Base-by-base conservation (phyloP, 306 rosid species). In the Trifolium dubium region DNA sequence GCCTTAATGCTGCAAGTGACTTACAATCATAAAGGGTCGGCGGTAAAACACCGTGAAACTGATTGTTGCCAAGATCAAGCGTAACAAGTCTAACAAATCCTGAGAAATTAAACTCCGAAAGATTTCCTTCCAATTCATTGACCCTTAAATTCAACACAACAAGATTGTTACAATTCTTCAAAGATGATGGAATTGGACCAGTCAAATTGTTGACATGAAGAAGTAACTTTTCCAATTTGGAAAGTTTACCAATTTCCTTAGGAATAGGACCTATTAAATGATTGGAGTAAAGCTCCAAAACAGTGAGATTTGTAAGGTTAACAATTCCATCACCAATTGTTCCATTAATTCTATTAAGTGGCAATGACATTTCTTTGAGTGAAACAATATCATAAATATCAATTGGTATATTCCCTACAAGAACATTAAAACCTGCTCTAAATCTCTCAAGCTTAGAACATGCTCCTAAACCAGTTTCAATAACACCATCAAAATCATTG, bases 21-120 rank as follows among this genome's bases (percentile, higher is more conserved):
- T 77, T 86, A 80, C 99, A 94, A 3, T 85, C 78, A 85, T 88
- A 94, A 74, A 94, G 95, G 74, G 85, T 87, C 32, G 79, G 64
- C 8, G 97, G 99, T 18, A 94, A 75, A 79, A 66, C 63, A 78
- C 99, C 97, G 2, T 79, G 79, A 51, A 94, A 92, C 10, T 47
- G 50, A 77, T 94, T 94, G 79, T 89, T 79, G 64, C 97, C 92
- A 58, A 94, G 96, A 78, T 94, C 99, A 61, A 94, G 87, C 23
- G 84, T 89, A 15, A 72, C 50, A 9, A 94, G 96, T 69, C 51
- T 46, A 11, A 61, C 79, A 50, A 94, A 75, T 7, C 68, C 60
- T 0, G 97, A 92, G 89, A 94, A 94, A 68, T 94, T 60, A 61
- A 92, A 83, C 10, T 70, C 79, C 31, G 92, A 86, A 73, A 92